Conservation (phyloP, 23 red algal species). For the Chondrus crispus region DNA sequence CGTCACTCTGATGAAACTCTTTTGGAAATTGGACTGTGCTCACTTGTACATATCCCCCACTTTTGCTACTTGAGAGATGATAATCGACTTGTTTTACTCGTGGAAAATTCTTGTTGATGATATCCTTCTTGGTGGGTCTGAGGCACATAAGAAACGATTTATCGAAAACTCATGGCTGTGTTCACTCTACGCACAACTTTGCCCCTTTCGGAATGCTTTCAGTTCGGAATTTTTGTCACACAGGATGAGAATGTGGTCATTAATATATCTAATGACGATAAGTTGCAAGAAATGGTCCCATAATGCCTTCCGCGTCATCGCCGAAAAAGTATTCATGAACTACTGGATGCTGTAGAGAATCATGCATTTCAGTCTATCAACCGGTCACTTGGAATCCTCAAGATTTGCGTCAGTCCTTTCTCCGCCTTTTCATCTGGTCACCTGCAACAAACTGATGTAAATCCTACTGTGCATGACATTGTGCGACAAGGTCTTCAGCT, state of each 20-base stretch:
- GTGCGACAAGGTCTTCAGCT: neutral
- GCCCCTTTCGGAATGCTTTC: neutral
- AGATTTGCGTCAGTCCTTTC: neutral
- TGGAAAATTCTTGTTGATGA: neutral
- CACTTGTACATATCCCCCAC: neutral
- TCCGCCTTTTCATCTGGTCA: neutral
- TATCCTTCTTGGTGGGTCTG: neutral
- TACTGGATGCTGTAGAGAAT: neutral
- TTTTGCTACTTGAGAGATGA: neutral
- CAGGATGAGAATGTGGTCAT: neutral
- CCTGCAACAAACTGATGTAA: neutral
- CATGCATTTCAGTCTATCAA: neutral
- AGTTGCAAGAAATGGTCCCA: neutral
- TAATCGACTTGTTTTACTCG: neutral
- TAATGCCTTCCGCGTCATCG: neutral
- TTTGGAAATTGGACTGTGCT: neutral
- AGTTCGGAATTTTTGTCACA: neutral
- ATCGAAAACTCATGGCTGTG: neutral
- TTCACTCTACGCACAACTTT: neutral
- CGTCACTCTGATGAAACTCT: neutral
- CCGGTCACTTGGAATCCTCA: neutral
- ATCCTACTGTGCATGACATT: neutral
- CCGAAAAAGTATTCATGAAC: neutral
- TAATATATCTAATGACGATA: neutral
- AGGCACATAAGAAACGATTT: neutral